Conservation (phyloP, 2,329 filamentous ascomycete species). For the Stagonosporopsis cucurbitacearum region DNA sequence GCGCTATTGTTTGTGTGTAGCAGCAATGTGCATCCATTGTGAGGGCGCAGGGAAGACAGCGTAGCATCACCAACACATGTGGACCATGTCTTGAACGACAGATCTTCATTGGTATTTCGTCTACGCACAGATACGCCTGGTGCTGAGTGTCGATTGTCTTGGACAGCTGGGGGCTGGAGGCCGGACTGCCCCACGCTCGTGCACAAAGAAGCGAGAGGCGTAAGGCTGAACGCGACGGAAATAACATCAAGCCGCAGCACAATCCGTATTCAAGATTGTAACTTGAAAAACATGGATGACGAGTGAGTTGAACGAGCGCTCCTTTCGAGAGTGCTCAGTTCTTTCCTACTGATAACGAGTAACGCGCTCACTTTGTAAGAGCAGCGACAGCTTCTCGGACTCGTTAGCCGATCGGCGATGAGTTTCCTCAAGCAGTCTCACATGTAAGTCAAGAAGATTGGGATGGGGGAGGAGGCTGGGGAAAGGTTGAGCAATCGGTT, state of each 20-base stretch:
- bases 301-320: neutral
- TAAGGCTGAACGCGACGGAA: slow-evolving; percentile 12
- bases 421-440: neutral
- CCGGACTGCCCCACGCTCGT: neutral
- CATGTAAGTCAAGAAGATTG: slow-evolving; percentile 50
- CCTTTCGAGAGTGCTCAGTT: neutral
- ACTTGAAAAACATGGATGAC: neutral
- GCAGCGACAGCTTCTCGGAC: neutral
- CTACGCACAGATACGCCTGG: neutral
- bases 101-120: neutral
- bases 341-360: neutral
- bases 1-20: neutral
- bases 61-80: neutral
- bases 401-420: neutral
- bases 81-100: neutral
- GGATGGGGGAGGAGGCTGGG: slow-evolving; percentile 67
- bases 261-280: slow-evolving; percentile 1
- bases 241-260: slow-evolving; percentile 3
- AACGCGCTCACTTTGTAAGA: neutral
- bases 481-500: slow-evolving; percentile 49
- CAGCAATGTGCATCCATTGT: neutral
- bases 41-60: neutral
- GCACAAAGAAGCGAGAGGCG: slow-evolving; percentile 7
- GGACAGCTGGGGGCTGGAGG: slow-evolving; percentile 1
- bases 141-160: neutral